Base-by-base conservation (phyloP, 176 grass and related monocot species). In the Carex myosuroides region DNA sequence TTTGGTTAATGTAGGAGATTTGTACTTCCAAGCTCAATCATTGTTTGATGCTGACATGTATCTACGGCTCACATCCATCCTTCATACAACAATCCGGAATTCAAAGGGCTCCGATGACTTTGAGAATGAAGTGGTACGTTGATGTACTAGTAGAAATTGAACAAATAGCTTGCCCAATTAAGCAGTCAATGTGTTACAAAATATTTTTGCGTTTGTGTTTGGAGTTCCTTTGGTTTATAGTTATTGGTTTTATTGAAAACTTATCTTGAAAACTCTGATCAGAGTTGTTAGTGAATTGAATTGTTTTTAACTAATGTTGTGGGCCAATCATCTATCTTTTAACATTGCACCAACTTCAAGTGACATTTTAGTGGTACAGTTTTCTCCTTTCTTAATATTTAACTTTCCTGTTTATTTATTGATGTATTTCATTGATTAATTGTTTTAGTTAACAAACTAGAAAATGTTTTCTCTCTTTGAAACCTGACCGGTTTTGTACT, bases 21-120 rank as follows among this genome's bases (percentile, higher is more conserved):
- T 98, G 64, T 98, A 93, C 86, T 86, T 88, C 55, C 93, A 95
- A 93, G 92, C 95, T 68, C 91, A 88, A 76, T 83, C 71, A 87
- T 66, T 95, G 29, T 98, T 98, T 87, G 78, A 95, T 85, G 74
- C 70, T 89, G 91, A 93, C 62, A 98, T 98, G 96, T 98, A 98
- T 92, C 86, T 93, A 79, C 84, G 93, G 82, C 87, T 98, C 32
- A 94, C 94, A 74, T 90, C 86, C 59, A 54, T 93, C 59, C 89
- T 98, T 87, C 89, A 92, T 83, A 89, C 91, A 82, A 87, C 94
- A 83, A 92, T 98, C 73, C 88, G 90, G 87, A 92, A 86, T 88
- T 90, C 88, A 55, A 93, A 86, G 85, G 91, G 62, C 87, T 87
- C 89, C 70, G 76, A 87, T 68, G 86, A 98, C 84, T 86, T 89